phyloP scores from a whole-genome alignment of 768 basidiomycete genomes.

The Jaapia argillacea region DNA sequence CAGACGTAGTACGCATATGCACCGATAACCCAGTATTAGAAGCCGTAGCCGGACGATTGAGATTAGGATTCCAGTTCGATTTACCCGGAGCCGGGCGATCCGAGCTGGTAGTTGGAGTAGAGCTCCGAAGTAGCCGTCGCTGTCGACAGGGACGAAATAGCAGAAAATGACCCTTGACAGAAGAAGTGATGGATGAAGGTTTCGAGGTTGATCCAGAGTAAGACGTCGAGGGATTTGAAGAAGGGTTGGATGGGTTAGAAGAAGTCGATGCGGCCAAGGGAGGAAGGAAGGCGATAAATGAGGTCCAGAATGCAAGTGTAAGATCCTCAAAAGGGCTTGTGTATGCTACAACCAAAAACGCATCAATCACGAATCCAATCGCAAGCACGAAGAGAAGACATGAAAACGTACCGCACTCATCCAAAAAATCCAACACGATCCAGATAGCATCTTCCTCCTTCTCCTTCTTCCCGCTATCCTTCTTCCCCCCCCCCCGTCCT shows the following conservation, averaged over 20 bases:
- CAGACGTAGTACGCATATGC: no score
- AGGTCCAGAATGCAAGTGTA: not conserved
- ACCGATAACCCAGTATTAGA: no score
- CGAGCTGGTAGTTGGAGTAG: no score
- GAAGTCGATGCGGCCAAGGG: not conserved
- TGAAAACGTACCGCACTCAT: not conserved
- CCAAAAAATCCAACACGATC: not conserved
- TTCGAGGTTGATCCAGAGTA: no score
- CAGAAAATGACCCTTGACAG: no score
- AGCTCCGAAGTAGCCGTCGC: no score
- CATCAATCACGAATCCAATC: not conserved
- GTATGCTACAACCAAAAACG: not conserved
- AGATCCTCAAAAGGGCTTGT: not conserved
- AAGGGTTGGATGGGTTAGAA: not conserved
- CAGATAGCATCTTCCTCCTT: not conserved
- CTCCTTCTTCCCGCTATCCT: not conserved
- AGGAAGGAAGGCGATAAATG: not conserved
- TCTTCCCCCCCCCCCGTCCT: not conserved
- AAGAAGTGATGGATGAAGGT: no score
- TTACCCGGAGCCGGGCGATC: no score
- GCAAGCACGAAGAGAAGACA: no score
- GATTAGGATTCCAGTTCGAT: no score
- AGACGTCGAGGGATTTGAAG: not conserved
- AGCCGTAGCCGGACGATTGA: no score
- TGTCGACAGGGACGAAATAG: no score